Evolutionary conservation across 805 yeast genomes (phyloP).

Genomic region (Schwanniomyces yamadae): DNA sequence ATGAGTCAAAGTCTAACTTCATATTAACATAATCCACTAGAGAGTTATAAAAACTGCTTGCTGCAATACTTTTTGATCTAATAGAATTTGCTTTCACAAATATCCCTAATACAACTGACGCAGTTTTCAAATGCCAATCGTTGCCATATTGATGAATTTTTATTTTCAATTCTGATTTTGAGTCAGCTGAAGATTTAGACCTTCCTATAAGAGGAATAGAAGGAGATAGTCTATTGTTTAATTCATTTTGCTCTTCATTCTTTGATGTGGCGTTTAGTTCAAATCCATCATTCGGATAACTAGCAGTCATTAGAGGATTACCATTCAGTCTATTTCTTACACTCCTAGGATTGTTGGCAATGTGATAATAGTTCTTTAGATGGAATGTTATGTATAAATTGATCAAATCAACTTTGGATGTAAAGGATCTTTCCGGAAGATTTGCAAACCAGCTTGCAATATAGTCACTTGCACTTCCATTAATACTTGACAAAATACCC

Average conservation of each 20-base stretch:
- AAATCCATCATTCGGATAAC: not conserved
- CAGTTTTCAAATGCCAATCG: slow-evolving; percentile 79
- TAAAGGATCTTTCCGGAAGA: slow-evolving; percentile 43
- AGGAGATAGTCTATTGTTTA: slow-evolving; percentile 11
- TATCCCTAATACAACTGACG: slow-evolving; percentile 56
- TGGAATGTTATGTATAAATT: slow-evolving; percentile 81
- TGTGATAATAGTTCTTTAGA: slow-evolving; percentile 52
- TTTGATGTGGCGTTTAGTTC: slow-evolving; percentile 13
- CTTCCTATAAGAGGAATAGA: slow-evolving; percentile 9
- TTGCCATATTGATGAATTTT: slow-evolving; percentile 62
- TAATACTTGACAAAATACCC: slow-evolving; percentile 62
- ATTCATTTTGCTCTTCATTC: slow-evolving; percentile 19
- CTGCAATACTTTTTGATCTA: slow-evolving; percentile 23
- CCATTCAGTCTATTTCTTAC: slow-evolving; percentile 8
- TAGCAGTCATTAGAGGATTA: slow-evolving; percentile 5
- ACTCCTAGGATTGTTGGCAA: slow-evolving; percentile 27
- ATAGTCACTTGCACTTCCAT: slow-evolving; percentile 35
- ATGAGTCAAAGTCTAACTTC: slow-evolving; percentile 76
- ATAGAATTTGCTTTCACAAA: slow-evolving; percentile 54
- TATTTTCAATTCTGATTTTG: slow-evolving; percentile 31
- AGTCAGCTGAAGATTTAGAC: slow-evolving; percentile 8
- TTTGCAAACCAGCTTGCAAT: slow-evolving; percentile 58
- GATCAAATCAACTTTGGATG: slow-evolving; percentile 58
- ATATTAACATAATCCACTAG: slow-evolving; percentile 78
- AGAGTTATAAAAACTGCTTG: slow-evolving; percentile 67